These are phyloP conservation scores for Domatiomyces catenatus DNA, from an alignment of 2,329 filamentous ascomycete genomes.

Conservation along the genomic window DNA sequence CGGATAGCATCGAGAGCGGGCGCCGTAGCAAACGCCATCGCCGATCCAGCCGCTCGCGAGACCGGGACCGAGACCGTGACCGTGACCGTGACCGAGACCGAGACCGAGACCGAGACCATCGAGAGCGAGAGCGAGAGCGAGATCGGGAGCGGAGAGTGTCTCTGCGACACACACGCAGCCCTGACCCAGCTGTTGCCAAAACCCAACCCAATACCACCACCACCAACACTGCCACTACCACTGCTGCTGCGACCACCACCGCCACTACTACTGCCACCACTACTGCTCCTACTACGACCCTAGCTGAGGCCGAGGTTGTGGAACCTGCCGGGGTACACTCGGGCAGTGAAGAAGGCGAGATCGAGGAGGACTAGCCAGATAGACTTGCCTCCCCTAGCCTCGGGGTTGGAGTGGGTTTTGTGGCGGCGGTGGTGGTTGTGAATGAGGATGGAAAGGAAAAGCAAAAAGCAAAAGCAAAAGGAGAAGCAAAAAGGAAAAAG, in stretches of 20 bases:
- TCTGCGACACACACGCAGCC: not conserved
- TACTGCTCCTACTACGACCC: not conserved
- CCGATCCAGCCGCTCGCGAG: not conserved
- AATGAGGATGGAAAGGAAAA: too few relatives aligned
- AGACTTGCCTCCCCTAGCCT: not conserved
- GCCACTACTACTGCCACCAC: not conserved
- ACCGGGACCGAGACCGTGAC: conserved; percentile 1
- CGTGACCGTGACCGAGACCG: conserved; percentile 23
- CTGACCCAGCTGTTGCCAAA: not conserved
- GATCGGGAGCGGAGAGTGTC: not conserved
- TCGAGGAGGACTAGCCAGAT: conserved; percentile 51
- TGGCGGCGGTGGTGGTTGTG: too few relatives aligned
- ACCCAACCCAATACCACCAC: too few relatives aligned
- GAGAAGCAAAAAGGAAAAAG: too few relatives aligned
- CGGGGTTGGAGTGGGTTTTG: not conserved
- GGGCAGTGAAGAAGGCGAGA: conserved; percentile 94
- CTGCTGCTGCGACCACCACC: not conserved
- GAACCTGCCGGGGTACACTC: conserved; percentile 55
- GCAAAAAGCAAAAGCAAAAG: too few relatives aligned
- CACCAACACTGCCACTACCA: too few relatives aligned
- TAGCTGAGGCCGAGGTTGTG: conserved; percentile 19
- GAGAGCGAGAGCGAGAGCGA: not conserved
- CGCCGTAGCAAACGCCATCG: conserved; percentile 20
- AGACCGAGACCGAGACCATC: not conserved
- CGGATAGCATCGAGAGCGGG: conserved; percentile 43